Base-by-base conservation (phyloP, 768 basidiomycete species). In the Sporobolomyces pararoseus region DNA sequence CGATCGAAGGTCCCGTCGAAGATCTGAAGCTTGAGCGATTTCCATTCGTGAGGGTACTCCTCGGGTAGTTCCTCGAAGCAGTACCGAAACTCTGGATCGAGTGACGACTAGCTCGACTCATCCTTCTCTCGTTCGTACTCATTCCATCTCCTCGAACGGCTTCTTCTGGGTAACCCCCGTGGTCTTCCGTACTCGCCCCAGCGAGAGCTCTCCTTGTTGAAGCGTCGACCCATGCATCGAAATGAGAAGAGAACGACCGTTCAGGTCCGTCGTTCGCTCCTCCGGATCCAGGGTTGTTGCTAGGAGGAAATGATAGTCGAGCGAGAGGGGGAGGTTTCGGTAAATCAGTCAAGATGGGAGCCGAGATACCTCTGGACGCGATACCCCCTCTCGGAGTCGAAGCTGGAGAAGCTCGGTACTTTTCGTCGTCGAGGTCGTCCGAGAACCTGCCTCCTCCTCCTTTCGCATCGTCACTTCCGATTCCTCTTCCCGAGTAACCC, bases 51-150 rank as follows among this genome's bases (percentile, higher is more conserved):
- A 37, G 55, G 50, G 19, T 17, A 42, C 51, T 46, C 63, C 53
- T 31, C 27, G 53, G 3, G 54, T 57, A 57, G 27, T 25, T 50
- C 53, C 12, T 55, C 25, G 46, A 32, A 1, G 55, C 57, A 27
- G 49, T 31, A 9, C 35, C 65, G 46, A 61, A 61, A 29, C 55
- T 59, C 37, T 66, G 65, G 7, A 52, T 35, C 27, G 52, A 55
- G 27, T 58, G 50, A n/a, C 65, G 42, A 39, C 46, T 49, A 5
- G 44, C 54, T 23, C 42, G 44, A 49, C 54, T 58, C 65, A 66
- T 66, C 57, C 65, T 37, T 17, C 65, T 46, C 57, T 66, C 65
- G 65, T 51, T 51, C 65, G 57, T 59, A 29, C 65, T 66, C 65
- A 59, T 59, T 17, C 65, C 65, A 37, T 66, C 65, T 2, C 52